Base-by-base conservation (phyloP, 1,139 yeast species). In the Blastobotrys capitulatus region DNA sequence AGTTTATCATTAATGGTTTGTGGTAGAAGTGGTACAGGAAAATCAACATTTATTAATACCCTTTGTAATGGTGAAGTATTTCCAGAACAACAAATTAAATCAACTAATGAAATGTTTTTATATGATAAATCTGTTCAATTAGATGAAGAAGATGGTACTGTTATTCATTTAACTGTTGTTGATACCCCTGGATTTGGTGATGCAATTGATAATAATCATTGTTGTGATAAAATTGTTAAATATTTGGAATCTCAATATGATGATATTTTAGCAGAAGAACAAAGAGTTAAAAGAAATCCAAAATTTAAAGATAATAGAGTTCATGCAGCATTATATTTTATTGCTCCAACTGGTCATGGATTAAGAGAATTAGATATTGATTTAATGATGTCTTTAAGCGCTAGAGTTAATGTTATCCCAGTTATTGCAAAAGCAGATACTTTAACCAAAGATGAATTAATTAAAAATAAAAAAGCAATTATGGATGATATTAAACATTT, bases 171-270 rank as follows among this genome's bases (percentile, higher is more conserved):
- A 50, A 78, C 77, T 5, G 71, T 80, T 2, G 79, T 84, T 39
- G 88, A 79, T 55, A 84, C 92, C 0, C 94, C 94, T 2, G 89
- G 89, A 34, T 87, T 86, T 71, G 95, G 95, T 54, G 86, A 83
- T 58, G 77, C 75, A 54, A 73, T 84, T 60, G 80, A 80, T 60
- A 83, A 82, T 69, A 71, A 78, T 39, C 83, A 83, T 57, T 76
- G 88, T 64, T 85, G 86, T 62, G 74, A 73, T 35, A 85, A 85
- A 56, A 82, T 92, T 53, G 81, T 83, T 49, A 79, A 78, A 53
- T 90, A 82, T 65, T 72, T 92, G 57, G 92, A 86, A 63, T 87
- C 83, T 63, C 97, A 90, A 67, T 90, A 86, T 66, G 98, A 92
- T 67, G 88, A 86, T 59, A 94, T 90, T 38, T 76, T 92, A 57